A percentile compares a stretch with the other conserved stretches of the same genome.
These are phyloP conservation scores for Neoascochyta sp. DNA, from an alignment of 2,329 filamentous ascomycete species.

Conservation along the genomic window DNA sequence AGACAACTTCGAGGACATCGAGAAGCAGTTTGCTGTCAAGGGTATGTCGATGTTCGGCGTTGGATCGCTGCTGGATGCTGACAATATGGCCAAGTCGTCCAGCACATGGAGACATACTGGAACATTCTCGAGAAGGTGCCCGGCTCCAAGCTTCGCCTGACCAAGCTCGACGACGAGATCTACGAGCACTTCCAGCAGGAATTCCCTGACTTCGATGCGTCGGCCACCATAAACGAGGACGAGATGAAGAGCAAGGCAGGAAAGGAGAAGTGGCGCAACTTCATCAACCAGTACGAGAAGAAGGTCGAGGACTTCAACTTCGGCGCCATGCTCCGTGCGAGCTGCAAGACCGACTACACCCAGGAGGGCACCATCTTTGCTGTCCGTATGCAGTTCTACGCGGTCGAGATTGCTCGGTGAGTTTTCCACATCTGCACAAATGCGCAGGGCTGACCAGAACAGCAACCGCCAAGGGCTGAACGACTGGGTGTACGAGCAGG, in stretches of 20 bases:
- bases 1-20: constrained; percentile 75
- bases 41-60: constrained; percentile 48
- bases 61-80: constrained; percentile 23
- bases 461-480: constrained; percentile 85
- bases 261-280: constrained; percentile 92
- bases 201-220: constrained; percentile 90
- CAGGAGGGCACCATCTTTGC: constrained; percentile 88
- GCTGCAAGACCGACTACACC: constrained; percentile 77
- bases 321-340: constrained; percentile 83
- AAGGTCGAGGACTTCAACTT: constrained; percentile 98
- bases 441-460: constrained; percentile 14
- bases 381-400: constrained; percentile 80
- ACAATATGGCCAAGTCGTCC: constrained; percentile 59
- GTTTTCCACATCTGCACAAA: constrained; percentile 14
- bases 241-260: constrained; percentile 96
- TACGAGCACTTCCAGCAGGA: constrained; percentile 79
- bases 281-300: constrained; percentile 91
- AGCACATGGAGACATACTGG: constrained; percentile 98
- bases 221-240: constrained; percentile 78
- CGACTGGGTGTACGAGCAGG: constrained; percentile 93
- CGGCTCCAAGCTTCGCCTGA: constrained; percentile 84
- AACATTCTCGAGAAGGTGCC: constrained; percentile 85
- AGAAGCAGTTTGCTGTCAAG: constrained; percentile 99
- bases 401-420: constrained; percentile 68
- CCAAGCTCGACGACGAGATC: constrained; percentile 93